These are phyloP conservation scores for Karstenula rhodostoma DNA, from an alignment of 2,329 filamentous ascomycete species.

Conservation along the genomic window DNA sequence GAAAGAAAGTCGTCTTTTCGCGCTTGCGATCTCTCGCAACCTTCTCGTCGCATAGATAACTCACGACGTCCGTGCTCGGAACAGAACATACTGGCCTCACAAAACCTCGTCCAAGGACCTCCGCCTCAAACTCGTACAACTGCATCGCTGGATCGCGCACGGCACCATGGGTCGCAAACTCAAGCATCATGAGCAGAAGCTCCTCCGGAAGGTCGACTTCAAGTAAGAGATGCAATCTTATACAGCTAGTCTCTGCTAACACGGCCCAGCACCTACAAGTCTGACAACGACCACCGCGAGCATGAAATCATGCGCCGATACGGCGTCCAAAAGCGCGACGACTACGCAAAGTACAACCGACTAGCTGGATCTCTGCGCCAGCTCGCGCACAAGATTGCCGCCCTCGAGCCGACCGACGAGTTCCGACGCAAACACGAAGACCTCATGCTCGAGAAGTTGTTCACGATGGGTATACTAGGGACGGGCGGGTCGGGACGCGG, in stretches of 20 bases:
- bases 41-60: too few relatives aligned
- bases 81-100: too few relatives aligned
- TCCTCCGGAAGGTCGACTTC: constrained; percentile 83
- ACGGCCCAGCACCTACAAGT: constrained; percentile 74
- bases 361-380: constrained; percentile 75
- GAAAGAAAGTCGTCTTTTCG: too few relatives aligned
- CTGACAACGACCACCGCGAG: constrained; percentile 86
- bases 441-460: constrained; percentile 87
- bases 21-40: too few relatives aligned
- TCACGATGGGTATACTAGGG: constrained; percentile 87
- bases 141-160: not conserved
- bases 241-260: too few relatives aligned
- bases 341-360: constrained; percentile 70
- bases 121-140: not conserved
- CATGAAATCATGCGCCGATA: constrained; percentile 82
- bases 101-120: not conserved
- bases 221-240: constrained; percentile 50
- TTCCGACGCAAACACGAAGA: constrained; percentile 85
- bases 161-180: constrained; percentile 86
- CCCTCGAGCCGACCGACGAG: constrained; percentile 79
- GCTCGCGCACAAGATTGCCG: constrained; percentile 85
- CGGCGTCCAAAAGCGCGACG: constrained; percentile 82
- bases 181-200: constrained; percentile 92
- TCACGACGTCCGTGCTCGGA: too few relatives aligned
- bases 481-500: constrained; percentile 66